A percentile compares a stretch with the other conserved stretches of the same genome.
These are phyloP conservation scores for Fragaria vesca DNA, from an alignment of 306 rosid genomes.

Conservation along the genomic window DNA sequence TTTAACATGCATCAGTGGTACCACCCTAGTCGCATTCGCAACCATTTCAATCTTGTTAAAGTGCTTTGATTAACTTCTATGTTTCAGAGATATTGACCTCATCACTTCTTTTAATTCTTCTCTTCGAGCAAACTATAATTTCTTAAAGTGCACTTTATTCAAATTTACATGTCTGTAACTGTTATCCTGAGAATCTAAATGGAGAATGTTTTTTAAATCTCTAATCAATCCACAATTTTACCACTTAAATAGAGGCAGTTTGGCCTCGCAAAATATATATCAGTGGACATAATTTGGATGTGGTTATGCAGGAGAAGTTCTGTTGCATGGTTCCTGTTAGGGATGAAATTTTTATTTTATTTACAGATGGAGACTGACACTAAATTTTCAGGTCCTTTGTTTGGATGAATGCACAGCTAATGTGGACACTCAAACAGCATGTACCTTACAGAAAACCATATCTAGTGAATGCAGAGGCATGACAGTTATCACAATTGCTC, in stretches of 20 bases:
- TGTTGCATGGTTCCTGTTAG: background rate
- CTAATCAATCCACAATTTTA: background rate
- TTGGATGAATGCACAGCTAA: slow-evolving; percentile 98
- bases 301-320: background rate
- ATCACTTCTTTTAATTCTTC: background rate
- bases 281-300: background rate
- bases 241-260: background rate
- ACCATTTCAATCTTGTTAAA: background rate
- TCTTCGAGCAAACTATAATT: background rate
- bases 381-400: slow-evolving; percentile 68
- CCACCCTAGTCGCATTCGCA: background rate
- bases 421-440: slow-evolving; percentile 83
- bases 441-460: slow-evolving; percentile 68
- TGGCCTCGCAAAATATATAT: background rate
- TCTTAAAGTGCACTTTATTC: background rate
- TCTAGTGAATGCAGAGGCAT: slow-evolving; percentile 73
- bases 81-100: background rate
- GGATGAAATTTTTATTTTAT: background rate
- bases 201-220: background rate
- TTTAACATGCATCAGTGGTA: background rate
- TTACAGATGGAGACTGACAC: slow-evolving; percentile 7
- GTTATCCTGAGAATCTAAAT: background rate
- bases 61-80: background rate
- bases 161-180: background rate
- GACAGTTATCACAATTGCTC: slow-evolving; percentile 91